Percentiles rank a stretch among this genome's conserved stretches.
Evolutionary conservation across 306 rosid genomes (phyloP).

Genomic region (Glycine soja): DNA sequence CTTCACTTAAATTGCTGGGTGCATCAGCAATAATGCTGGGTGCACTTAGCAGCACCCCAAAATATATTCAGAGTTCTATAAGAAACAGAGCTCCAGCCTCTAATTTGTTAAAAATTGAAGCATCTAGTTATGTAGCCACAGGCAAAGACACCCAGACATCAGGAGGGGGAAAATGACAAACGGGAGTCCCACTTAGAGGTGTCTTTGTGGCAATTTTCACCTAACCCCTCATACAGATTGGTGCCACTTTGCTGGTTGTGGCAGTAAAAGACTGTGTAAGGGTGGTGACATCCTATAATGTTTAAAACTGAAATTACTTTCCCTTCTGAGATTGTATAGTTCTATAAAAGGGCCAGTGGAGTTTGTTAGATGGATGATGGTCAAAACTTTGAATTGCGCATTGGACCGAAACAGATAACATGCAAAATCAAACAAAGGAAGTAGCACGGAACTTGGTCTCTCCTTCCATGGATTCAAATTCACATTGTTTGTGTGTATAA

Average conservation of each 20-base stretch:
- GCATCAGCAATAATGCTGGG: no score
- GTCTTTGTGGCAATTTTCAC: conserved; percentile 75
- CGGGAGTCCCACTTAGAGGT: conserved; percentile 63
- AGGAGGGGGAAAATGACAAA: no score
- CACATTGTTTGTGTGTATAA: conserved; percentile 64
- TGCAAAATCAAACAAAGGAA: neutral
- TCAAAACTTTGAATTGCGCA: conserved; percentile 52
- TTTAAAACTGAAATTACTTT: conserved; percentile 54
- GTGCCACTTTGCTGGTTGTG: conserved; percentile 60
- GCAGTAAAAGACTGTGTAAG: conserved; percentile 69
- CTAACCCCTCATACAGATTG: conserved; percentile 58
- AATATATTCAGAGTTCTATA: no score
- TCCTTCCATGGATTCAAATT: conserved; percentile 59
- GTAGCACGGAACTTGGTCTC: conserved; percentile 75
- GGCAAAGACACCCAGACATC: no score
- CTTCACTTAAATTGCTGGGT: no score
- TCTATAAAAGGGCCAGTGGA: conserved; percentile 51
- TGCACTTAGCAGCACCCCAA: no score
- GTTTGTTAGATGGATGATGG: conserved; percentile 54
- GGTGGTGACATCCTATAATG: conserved; percentile 70
- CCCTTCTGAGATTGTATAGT: conserved; percentile 56
- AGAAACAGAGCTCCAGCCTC: no score
- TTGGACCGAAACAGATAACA: neutral
- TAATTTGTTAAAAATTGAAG: no score
- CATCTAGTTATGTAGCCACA: no score